Base-by-base conservation (phyloP, 1,284 basidiomycete species). In the Ustilago hordei region DNA sequence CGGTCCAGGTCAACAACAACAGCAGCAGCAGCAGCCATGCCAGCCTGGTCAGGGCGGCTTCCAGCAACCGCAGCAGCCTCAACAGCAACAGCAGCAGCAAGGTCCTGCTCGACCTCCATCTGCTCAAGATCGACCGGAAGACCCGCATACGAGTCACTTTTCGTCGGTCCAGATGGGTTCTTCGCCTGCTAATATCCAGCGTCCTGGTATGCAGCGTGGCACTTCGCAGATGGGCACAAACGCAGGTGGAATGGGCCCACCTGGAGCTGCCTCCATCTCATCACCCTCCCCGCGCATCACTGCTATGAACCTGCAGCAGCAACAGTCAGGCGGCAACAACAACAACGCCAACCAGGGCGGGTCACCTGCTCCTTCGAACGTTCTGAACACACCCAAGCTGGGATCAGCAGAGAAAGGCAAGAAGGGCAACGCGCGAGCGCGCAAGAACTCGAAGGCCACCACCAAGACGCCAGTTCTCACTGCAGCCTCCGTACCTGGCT, bases 191-290 rank as follows among this genome's bases (percentile, higher is more conserved):
- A 69, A 59, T 35, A 48, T 71, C 28, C 69, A 74, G 63, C 66
- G 78, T 36, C 75, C 77, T 1, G 63, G 50, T 2, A 79, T 79
- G 77, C 73, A 77, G 55, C 62, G 74, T n/a, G 58, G 60, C 0
- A 55, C 62, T 2, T 77, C 70, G 17, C 73, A 79, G 52, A 23
- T 69, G n/a, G 65, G 63, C 32, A 47, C 34, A 45, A 58, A 34
- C n/a, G 23, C 63, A 11, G 75, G 72, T 12, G 81, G 80, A n/a
- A 81, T 81, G 80, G 80, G 80, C 39, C 80, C 79, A 2, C 79
- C 79, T 9, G 74, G 70, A 4, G 41, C 68, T 8, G 68, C 63
- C n/a, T 70, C 70, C 35, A 70, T 81, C 36, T 71, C 77, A 11
- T 80, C 78, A 8, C 71, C 78, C 0, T 80, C 75, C 12, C 77